Evolutionary conservation across 108 stramenopile genomes (phyloP), one percentile per base, ranked within the genome.

Genomic region (Nitzschia sp.): DNA sequence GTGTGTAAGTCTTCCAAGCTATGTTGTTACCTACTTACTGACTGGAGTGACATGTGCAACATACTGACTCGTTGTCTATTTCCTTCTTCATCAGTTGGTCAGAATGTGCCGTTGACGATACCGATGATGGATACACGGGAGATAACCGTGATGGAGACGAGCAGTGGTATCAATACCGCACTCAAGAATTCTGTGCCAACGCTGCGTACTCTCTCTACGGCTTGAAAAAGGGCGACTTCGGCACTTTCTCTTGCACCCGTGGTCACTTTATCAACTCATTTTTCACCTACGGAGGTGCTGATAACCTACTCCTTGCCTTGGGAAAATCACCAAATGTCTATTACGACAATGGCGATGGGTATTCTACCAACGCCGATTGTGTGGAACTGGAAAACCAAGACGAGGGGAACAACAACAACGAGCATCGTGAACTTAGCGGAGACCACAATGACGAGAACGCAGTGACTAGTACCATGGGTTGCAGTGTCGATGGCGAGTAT

Each of bases 171-270:
- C 61, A 63, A 42, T 61, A 51, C 50, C 76, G 80, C 14, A 80
- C 81, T 8, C 81, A 75, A 46, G 20, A 40, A 11, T 82, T 85
- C 46, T 69, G 82, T 69, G 85, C 85, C 61, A 86, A 86, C 48
- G 81, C 77, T 8, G 82, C 80, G 0, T 86, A 76, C 51, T 72
- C 71, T 14, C 63, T 86, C 37, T 81, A 81, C 29, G 80, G 82
- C 10, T 21, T 72, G n/a, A 67, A 67, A 20, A 79, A 79, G 59
- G 43, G 14, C 41, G 12, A 43, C 2, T 46, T 41, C 11, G 39
- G 26, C 17, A 41, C 21, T 20, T 61, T 51, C 34, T 53, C 63
- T 40, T 76, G 86, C 64, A 51, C 38, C 19, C 53, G 65, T 26
- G 15, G 41, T 0, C 54, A 66, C 40, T 86, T 69, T 42, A 83